A percentile compares a stretch with the other conserved stretches of the same genome.
phyloP scores from a whole-genome alignment of 169 alveolate species.

The Plasmodium gaboni region DNA sequence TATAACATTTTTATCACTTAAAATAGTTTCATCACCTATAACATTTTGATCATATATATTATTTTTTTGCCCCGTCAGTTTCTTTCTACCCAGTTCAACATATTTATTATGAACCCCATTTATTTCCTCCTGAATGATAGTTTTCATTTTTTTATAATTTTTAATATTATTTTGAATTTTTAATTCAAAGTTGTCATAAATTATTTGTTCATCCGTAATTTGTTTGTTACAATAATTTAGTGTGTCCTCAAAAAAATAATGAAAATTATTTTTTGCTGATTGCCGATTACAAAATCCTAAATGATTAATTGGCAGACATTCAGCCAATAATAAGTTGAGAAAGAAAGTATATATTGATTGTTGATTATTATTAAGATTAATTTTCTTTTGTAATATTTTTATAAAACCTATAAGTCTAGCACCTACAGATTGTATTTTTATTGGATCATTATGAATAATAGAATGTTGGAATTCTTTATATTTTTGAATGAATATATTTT shows the following conservation, averaged over 20 bases:
- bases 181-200: constrained; percentile 17
- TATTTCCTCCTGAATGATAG: constrained; percentile 16
- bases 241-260: constrained; percentile 35
- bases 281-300: constrained; percentile 68
- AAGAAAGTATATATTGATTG: constrained; percentile 18
- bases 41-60: background rate
- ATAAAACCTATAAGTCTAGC: constrained; percentile 65
- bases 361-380: constrained; percentile 11
- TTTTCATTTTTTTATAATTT: constrained; percentile 21
- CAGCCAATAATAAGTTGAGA: constrained; percentile 34
- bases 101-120: background rate
- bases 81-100: background rate
- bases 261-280: constrained; percentile 43
- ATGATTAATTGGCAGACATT: constrained; percentile 49
- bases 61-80: background rate
- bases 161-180: constrained; percentile 27
- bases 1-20: background rate
- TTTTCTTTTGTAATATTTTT: constrained; percentile 53
- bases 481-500: constrained; percentile 44
- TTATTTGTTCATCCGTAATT: background rate
- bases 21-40: background rate
- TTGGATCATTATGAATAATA: constrained; percentile 41
- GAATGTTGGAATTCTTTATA: constrained; percentile 55
- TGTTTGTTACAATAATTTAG: background rate
- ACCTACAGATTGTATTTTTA: constrained; percentile 58